Base-by-base conservation (phyloP, 2,329 filamentous ascomycete species). In the Trichothecium sympodiale region DNA sequence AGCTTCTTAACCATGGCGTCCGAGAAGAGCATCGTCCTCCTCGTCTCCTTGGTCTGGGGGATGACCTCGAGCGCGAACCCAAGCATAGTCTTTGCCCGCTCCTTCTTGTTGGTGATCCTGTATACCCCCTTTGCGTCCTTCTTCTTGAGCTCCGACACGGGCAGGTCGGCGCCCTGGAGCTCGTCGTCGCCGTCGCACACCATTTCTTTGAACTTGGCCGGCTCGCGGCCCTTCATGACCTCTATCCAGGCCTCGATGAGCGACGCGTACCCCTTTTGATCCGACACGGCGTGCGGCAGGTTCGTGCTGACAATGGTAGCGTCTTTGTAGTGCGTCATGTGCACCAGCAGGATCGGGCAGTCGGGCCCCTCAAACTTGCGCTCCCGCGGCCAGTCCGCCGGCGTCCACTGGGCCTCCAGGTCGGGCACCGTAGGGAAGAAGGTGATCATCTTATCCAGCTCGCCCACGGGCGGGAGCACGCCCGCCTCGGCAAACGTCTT, bases 231-330 rank as follows among this genome's bases (percentile, higher is more conserved):
- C 6, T 35, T 18, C 4, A 41, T 39, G 3, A 47, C 33, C 6
- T 39, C 17, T 3, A 46, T 34, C 47, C 46, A 49, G 5, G 46
- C 41, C 13, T 29, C 31, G 25, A 48, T 31, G 17, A 48, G 16
- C 29, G 41, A 45, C 10, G 37, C 44, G 29, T 30, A 38, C 8
- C 46, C 47, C 33, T 45, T 37, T 30, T 46, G 41, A 28, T 49
- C 47, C 33, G 34, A 29, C 3, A 47, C 42, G n/a, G 38, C 30
- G 35, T 49, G 47, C 4, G 43, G 47, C 10, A 47, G 16, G 35
- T 40, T 49, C n/a, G 40, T 23, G 3, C 29, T 17, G 4, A 49
- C 12, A 5, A 49, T 35, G 1, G 43, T 43, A 8, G 41, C 44
- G 26, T 49, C 27, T 5, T 17, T 31, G 33, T 42, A 49, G 18